Evolutionary conservation across 2,329 filamentous ascomycete species (phyloP).

Genomic region (Myriosclerotinia scirpicola): DNA sequence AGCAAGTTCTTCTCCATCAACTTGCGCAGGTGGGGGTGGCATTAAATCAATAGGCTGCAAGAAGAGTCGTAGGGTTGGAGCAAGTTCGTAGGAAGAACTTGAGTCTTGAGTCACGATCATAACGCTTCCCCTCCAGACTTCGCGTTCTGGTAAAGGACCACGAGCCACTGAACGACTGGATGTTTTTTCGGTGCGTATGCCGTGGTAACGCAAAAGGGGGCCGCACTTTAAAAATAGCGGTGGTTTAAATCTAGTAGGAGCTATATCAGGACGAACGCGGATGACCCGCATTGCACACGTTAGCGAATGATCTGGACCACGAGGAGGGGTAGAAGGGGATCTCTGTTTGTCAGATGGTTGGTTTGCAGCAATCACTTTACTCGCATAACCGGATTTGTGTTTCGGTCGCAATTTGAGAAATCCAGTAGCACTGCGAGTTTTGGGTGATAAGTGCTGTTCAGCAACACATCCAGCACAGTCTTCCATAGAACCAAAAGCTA

Average conservation of each 20-base stretch:
- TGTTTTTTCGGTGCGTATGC: slow-evolving; percentile 65
- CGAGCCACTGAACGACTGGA: slow-evolving; percentile 42
- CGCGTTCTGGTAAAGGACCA: slow-evolving; percentile 54
- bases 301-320: slow-evolving; percentile 38
- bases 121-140: slow-evolving; percentile 89
- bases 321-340: slow-evolving; percentile 6
- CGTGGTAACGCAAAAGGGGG: slow-evolving; percentile 85
- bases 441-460: slow-evolving; percentile 20
- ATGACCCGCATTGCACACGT: slow-evolving; percentile 42
- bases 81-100: slow-evolving; percentile 77
- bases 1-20: slow-evolving; percentile 64
- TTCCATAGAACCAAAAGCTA: slow-evolving; percentile 25
- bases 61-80: slow-evolving; percentile 82
- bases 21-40: slow-evolving; percentile 70
- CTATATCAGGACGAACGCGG: slow-evolving; percentile 41
- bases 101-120: slow-evolving; percentile 93
- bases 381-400: slow-evolving; percentile 23
- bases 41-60: slow-evolving; percentile 81
- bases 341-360: slow-evolving; percentile 17
- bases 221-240: slow-evolving; percentile 85
- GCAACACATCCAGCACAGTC: slow-evolving; percentile 29
- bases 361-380: slow-evolving; percentile 20
- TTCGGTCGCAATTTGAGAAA: slow-evolving; percentile 21
- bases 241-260: slow-evolving; percentile 75
- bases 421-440: slow-evolving; percentile 12